Evolutionary conservation across 495 filamentous ascomycete species (phyloP).

Genomic region (Parathielavia hyrcaniae): DNA sequence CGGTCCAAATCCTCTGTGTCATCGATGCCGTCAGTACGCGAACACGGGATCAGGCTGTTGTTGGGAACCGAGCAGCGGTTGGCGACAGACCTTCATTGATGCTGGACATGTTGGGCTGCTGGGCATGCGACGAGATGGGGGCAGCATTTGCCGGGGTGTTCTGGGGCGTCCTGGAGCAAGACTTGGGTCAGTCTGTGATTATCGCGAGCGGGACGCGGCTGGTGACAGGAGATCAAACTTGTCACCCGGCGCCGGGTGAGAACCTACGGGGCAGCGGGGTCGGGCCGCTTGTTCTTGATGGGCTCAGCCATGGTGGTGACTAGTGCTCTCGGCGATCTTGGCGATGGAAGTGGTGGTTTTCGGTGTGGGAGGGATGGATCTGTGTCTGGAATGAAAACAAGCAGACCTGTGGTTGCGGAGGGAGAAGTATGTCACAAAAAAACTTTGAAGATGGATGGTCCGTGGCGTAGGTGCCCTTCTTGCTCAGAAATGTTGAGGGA

Average conservation of each 20-base stretch:
- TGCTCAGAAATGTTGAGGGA: constrained; percentile 31
- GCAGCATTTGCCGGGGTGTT: constrained; percentile 92
- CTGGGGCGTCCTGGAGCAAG: constrained; percentile 70
- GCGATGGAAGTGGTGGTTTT: constrained; percentile 14
- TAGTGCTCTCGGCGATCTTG: not conserved
- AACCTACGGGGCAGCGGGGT: constrained; percentile 71
- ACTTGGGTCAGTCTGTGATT: constrained; percentile 27
- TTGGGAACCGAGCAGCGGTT: constrained; percentile 25
- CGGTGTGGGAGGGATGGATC: not conserved
- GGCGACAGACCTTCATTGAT: constrained; percentile 85
- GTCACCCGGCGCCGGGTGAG: constrained; percentile 5
- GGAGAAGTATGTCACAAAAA: constrained; percentile 18
- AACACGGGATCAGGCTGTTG: not conserved
- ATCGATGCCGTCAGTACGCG: constrained; percentile 13
- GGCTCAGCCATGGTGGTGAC: constrained; percentile 71
- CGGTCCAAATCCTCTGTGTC: constrained; percentile 85
- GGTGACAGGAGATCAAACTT: constrained; percentile 1
- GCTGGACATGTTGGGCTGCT: constrained; percentile 87
- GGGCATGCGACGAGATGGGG: constrained; percentile 94
- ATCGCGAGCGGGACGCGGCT: constrained; percentile 14
- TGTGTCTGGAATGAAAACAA: constrained; percentile 3
- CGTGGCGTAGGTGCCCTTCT: constrained; percentile 19
- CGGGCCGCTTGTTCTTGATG: constrained; percentile 82
- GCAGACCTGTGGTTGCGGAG: constrained; percentile 7
- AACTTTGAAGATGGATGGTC: constrained; percentile 12